Conservation (phyloP, 1,139 yeast species). For the Saccharomyces hybrid region DNA sequence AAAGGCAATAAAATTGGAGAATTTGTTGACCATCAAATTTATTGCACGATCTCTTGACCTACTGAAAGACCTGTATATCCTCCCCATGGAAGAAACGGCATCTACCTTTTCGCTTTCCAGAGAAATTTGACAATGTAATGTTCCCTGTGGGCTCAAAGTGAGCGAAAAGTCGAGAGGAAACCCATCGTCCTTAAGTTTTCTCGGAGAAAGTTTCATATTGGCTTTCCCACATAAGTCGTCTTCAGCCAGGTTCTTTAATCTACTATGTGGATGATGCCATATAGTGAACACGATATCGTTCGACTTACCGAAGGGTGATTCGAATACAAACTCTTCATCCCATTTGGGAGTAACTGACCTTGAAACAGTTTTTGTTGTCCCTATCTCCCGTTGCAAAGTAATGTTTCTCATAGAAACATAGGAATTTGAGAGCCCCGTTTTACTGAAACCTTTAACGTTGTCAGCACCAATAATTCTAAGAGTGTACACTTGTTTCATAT, state of each 20-base stretch:
- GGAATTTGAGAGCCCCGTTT: slow-evolving; percentile 53
- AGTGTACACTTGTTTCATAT: slow-evolving; percentile 49
- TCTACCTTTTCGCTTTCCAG: slow-evolving; percentile 74
- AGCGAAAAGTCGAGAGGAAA: slow-evolving; percentile 54
- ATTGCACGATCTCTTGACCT: slow-evolving; percentile 59
- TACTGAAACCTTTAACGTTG: slow-evolving; percentile 48
- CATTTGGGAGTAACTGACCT: slow-evolving; percentile 69
- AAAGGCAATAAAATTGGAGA: slow-evolving; percentile 39
- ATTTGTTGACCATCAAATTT: slow-evolving; percentile 59
- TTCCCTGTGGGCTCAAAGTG: slow-evolving; percentile 64
- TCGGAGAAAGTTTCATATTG: slow-evolving; percentile 55
- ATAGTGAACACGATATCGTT: slow-evolving; percentile 50
- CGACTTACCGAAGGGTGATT: slow-evolving; percentile 32
- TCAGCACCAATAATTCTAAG: slow-evolving; percentile 65
- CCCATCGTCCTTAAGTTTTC: slow-evolving; percentile 59
- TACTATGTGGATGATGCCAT: slow-evolving; percentile 56
- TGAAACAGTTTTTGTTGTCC: slow-evolving; percentile 60
- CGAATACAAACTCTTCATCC: slow-evolving; percentile 81
- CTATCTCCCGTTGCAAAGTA: slow-evolving; percentile 49
- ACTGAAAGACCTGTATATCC: slow-evolving; percentile 57
- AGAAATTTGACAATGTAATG: slow-evolving; percentile 54
- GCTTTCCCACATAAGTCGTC: slow-evolving; percentile 70
- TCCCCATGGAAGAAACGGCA: slow-evolving; percentile 71
- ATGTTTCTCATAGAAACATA: slow-evolving; percentile 66
- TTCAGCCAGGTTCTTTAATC: slow-evolving; percentile 35